Evolutionary conservation across 139 green algal genomes (phyloP), one percentile per base, ranked within the genome.

Genomic region (Chlamydomonas schloesseri): DNA sequence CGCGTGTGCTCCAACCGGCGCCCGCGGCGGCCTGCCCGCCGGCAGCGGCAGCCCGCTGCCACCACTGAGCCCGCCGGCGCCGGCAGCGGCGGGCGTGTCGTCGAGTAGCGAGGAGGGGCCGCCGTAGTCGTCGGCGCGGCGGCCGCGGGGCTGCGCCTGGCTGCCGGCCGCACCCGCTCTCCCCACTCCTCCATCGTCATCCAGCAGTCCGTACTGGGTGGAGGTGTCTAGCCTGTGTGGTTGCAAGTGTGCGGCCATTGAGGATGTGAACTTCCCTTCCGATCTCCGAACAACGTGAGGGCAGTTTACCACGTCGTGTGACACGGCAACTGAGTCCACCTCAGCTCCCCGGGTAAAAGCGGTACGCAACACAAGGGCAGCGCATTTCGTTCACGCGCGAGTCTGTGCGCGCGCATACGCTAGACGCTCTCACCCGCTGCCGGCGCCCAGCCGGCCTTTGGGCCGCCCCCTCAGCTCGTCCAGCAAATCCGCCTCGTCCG

Each of bases 121-220:
- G 69, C 17, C 28, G 33, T 65, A n/a, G 50, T 18, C 72, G 47
- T 14, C 20, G 72, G 14, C 28, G 72, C 23, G 60, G 60, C 24
- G 23, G 23, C 29, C n/a, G 29, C 13, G 11, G 14, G 23, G 29
- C n/a, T n/a, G 64, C n/a, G 0, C 3, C 60, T 67, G 64, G n/a
- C 64, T 29, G 64, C 64, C 64, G 26, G 64, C 64, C 29, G 26
- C 26, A 5, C 8, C 64, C 64, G n/a, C 17, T n/a, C n/a, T n/a
- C n/a, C 64, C n/a, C 31, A 53, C 73, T 14, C 29, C 53, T 46
- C 18, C 8, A n/a, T 37, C n/a, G 42, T 83, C 76, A 0, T 26
- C 20, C 76, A 83, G 33, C 60, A 83, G 60, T 37, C 76, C 76
- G 28, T 83, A 83, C 62, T 83, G 76, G 10, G 76, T 73, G 24